phyloP scores from a whole-genome alignment of 257 asterid species.

The Nyctanthes arbortristis region DNA sequence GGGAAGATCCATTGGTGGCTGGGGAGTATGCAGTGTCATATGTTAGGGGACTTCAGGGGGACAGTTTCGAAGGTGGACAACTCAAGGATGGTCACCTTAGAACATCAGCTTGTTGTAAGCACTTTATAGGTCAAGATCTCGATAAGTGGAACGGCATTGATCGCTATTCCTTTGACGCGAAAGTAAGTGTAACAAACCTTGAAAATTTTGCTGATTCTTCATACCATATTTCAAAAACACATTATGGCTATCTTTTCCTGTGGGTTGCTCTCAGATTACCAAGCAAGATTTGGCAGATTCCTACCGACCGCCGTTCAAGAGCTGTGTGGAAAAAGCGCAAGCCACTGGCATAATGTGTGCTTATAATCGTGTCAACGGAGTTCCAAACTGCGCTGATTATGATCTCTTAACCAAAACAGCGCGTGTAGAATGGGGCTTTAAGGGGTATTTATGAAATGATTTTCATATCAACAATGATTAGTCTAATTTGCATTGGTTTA shows the following conservation, averaged over 20 bases:
- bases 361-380: conserved; percentile 63
- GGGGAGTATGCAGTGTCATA: conserved; percentile 39
- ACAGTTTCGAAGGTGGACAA: conserved; percentile 58
- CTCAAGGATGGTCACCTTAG: conserved; percentile 42
- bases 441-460: conserved; percentile 42
- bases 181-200: conserved; percentile 27
- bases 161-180: conserved; percentile 58
- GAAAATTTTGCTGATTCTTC: too few species aligned
- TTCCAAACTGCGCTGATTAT: conserved; percentile 63
- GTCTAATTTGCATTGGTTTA: background rate
- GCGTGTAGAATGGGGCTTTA: conserved; percentile 68
- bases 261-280: conserved; percentile 39
- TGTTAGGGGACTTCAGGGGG: conserved; percentile 77
- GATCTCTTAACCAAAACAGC: conserved; percentile 49
- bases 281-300: conserved; percentile 76
- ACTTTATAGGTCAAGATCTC: conserved; percentile 70
- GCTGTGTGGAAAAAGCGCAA: conserved; percentile 54
- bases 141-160: conserved; percentile 63
- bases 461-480: background rate
- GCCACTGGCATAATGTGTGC: conserved; percentile 75
- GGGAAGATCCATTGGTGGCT: conserved; percentile 37
- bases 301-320: conserved; percentile 67
- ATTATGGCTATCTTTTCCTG: background rate
- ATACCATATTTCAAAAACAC: background rate
- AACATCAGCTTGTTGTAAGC: conserved; percentile 78